A percentile compares a stretch with the other conserved stretches of the same genome.
phyloP scores from a whole-genome alignment of 306 rosid genomes.

The Fragaria iinumae region DNA sequence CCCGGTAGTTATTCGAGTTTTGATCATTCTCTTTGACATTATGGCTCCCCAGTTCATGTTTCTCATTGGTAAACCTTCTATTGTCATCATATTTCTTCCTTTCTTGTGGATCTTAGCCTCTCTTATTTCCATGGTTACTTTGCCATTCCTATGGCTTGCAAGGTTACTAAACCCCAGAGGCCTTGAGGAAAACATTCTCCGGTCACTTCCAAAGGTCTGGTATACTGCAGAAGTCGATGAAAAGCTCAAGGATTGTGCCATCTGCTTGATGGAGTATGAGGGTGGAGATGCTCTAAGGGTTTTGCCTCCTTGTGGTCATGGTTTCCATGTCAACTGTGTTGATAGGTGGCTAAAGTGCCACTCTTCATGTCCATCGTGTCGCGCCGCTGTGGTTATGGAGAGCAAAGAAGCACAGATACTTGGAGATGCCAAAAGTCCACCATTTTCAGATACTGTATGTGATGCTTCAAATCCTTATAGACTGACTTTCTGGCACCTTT shows the following conservation, averaged over 20 bases:
- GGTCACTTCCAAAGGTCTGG: constrained; percentile 5
- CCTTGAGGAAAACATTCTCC: constrained; percentile 2
- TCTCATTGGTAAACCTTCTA: background rate
- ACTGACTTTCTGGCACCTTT: background rate
- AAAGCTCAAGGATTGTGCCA: constrained; percentile 24
- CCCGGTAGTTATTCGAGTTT: background rate
- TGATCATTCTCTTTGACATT: background rate
- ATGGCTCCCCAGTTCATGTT: constrained; percentile 8
- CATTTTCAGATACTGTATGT: background rate
- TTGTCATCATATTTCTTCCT: background rate
- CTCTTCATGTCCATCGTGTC: constrained; percentile 27
- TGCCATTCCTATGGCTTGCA: constrained; percentile 13
- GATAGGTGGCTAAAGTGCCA: constrained; percentile 26
- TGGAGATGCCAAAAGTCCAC: background rate
- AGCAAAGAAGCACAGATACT: background rate
- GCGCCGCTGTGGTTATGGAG: background rate
- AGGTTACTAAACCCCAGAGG: background rate
- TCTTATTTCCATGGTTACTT: background rate
- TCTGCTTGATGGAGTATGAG: constrained; percentile 33
- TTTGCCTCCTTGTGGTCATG: constrained; percentile 32
- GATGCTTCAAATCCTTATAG: background rate
- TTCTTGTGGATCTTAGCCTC: background rate
- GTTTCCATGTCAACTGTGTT: constrained; percentile 25
- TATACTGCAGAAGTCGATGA: background rate
- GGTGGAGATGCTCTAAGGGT: constrained; percentile 25